Percentiles rank a stretch among this genome's conserved stretches.
These are phyloP conservation scores for Naganishia sp. DNA, from an alignment of 1,284 basidiomycete genomes.

Conservation along the genomic window DNA sequence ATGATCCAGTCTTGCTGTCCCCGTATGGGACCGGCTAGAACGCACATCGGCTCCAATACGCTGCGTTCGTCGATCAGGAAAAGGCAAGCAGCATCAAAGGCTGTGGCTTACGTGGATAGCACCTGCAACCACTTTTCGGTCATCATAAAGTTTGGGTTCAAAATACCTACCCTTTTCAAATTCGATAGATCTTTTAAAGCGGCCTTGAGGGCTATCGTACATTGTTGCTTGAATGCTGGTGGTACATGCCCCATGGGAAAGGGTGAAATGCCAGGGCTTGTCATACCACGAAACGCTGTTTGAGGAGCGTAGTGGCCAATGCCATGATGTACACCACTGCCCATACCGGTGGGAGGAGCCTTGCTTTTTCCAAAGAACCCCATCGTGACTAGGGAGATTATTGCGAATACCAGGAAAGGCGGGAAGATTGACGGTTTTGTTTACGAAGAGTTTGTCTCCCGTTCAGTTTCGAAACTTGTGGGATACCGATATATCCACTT, in stretches of 20 bases:
- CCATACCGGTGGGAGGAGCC: background rate
- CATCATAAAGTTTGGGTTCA: conserved; percentile 12
- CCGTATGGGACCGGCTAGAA: conserved; percentile 2
- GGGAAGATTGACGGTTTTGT: background rate
- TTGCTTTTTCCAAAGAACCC: conserved; percentile 11
- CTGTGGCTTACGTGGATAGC: background rate
- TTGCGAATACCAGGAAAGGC: background rate
- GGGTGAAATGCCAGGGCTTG: conserved; percentile 2
- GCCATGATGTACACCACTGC: background rate
- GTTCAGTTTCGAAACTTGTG: too few species aligned
- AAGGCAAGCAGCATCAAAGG: background rate
- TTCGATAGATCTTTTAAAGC: conserved; percentile 15
- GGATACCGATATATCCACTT: too few species aligned
- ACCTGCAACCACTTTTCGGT: conserved; percentile 13
- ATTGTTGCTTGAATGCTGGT: conserved; percentile 6
- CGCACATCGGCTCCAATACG: conserved; percentile 13
- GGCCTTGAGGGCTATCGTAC: background rate
- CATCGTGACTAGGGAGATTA: background rate
- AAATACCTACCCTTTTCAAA: conserved; percentile 3
- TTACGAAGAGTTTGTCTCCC: too few species aligned
- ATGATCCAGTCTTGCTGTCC: conserved; percentile 8
- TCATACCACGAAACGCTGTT: conserved; percentile 4
- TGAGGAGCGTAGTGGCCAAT: background rate
- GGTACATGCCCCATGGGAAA: conserved; percentile 17
- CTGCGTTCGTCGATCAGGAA: background rate